A percentile compares a stretch with the other conserved stretches of the same genome.
Conservation (phyloP, 2,329 filamentous ascomycete species). For the Rhexocercosporidium sp. region DNA sequence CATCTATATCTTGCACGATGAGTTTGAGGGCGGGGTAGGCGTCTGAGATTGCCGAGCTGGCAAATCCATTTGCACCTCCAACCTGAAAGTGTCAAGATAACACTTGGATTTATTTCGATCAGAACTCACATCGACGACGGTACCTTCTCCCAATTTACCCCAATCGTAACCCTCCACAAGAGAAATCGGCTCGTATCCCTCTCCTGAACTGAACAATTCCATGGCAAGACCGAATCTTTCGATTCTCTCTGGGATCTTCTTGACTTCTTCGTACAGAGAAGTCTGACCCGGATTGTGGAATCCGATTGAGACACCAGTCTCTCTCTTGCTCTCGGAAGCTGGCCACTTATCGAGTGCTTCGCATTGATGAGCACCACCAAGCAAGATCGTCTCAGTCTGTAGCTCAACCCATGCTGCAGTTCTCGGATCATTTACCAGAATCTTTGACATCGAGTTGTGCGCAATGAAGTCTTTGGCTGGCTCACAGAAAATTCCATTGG, state of each 20-base stretch:
- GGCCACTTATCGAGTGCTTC: slow-evolving; percentile 47
- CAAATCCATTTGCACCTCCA: slow-evolving; percentile 37
- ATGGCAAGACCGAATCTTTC: slow-evolving; percentile 43
- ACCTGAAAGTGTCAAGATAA: slow-evolving; percentile 25
- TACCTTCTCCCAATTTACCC: slow-evolving; percentile 34
- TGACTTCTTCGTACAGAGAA: slow-evolving; percentile 40
- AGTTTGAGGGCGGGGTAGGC: slow-evolving; percentile 36
- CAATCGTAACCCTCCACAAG: slow-evolving; percentile 38
- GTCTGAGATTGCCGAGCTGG: slow-evolving; percentile 35
- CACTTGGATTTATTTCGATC: background rate
- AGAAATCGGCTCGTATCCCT: slow-evolving; percentile 31
- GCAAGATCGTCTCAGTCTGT: slow-evolving; percentile 33
- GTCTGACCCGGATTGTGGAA: slow-evolving; percentile 29
- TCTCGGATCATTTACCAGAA: slow-evolving; percentile 44
- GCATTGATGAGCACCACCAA: slow-evolving; percentile 41
- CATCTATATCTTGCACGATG: slow-evolving; percentile 33
- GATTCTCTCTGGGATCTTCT: slow-evolving; percentile 36
- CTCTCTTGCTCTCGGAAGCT: slow-evolving; percentile 42
- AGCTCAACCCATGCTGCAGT: slow-evolving; percentile 43
- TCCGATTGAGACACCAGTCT: slow-evolving; percentile 44
- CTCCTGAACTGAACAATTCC: slow-evolving; percentile 36
- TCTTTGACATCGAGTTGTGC: slow-evolving; percentile 36
- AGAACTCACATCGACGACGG: slow-evolving; percentile 34
- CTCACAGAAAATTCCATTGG: slow-evolving; percentile 49
- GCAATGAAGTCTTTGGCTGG: slow-evolving; percentile 13